Evolutionary conservation across 1,139 yeast genomes (phyloP).

Genomic region (Sugiyamaella novakii): DNA sequence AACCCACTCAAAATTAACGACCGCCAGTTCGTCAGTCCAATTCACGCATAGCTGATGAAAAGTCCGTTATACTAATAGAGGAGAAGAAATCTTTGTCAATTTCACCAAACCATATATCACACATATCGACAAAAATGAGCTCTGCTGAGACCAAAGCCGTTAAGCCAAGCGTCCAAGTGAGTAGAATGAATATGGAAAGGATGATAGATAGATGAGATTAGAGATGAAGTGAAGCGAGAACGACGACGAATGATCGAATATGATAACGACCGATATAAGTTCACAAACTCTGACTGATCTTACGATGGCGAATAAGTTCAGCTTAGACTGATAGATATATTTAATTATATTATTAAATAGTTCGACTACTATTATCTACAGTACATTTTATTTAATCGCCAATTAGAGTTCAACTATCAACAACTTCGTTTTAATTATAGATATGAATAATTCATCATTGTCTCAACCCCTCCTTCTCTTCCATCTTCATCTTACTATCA

Average conservation of each 20-base stretch:
- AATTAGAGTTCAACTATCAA: no score
- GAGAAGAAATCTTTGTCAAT: constrained; percentile 15
- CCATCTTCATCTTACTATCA: no score
- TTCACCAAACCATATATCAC: constrained; percentile 16
- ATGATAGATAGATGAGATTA: constrained; percentile 5
- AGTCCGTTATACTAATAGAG: constrained; percentile 6
- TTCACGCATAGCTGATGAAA: constrained; percentile 15
- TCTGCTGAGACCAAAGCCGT: constrained; percentile 31
- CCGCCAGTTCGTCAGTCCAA: constrained; percentile 5
- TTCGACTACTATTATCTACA: no score
- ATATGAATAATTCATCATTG: no score
- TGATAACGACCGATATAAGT: no score
- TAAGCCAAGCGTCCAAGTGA: constrained; percentile 42
- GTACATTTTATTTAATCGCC: no score
- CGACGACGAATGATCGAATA: neutral
- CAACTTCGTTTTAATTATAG: no score
- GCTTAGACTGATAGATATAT: no score
- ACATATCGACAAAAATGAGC: constrained; percentile 28
- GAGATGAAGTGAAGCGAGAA: neutral
- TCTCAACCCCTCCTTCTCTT: no score
- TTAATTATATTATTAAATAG: no score
- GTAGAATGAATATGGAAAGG: constrained; percentile 14
- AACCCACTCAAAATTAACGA: constrained; percentile 5
- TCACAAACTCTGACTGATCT: no score
- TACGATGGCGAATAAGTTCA: no score